Conservation (phyloP, 306 rosid species). For the Citrullus amarus region DNA sequence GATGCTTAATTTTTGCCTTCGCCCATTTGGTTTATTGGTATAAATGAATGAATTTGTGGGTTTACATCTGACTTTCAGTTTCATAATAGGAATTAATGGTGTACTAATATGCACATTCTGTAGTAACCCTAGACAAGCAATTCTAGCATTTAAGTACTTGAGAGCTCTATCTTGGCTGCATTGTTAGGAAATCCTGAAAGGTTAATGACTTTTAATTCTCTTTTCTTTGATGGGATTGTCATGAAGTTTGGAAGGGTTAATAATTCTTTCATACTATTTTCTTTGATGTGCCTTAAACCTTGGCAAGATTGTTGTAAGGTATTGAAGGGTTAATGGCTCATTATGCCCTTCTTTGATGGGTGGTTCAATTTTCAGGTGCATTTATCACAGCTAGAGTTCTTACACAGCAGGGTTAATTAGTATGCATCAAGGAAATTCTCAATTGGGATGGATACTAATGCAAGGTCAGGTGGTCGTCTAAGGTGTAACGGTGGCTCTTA, state of each 20-base stretch:
- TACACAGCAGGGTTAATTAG: constrained; percentile 68
- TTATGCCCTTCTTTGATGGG: background rate
- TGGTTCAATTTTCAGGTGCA: constrained; percentile 34
- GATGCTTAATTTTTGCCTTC: background rate
- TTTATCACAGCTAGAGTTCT: constrained; percentile 57
- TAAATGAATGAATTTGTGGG: background rate
- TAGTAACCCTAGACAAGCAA: background rate
- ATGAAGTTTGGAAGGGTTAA: background rate
- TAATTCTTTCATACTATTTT: background rate
- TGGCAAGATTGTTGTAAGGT: background rate
- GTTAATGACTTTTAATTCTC: background rate
- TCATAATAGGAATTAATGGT: background rate
- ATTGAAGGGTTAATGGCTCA: background rate
- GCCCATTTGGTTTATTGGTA: background rate
- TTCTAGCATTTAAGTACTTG: background rate
- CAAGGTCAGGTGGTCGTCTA: constrained; percentile 80
- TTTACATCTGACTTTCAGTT: background rate
- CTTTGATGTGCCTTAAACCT: background rate
- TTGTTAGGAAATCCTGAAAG: background rate
- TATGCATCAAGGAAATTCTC: constrained; percentile 70
- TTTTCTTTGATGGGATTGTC: background rate
- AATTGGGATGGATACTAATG: constrained; percentile 70
- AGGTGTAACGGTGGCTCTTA: constrained; percentile 72
- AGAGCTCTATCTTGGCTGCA: background rate
- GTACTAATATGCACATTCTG: background rate